Evolutionary conservation across 2,329 filamentous ascomycete genomes (phyloP).

Genomic region (Exophiala sp.): DNA sequence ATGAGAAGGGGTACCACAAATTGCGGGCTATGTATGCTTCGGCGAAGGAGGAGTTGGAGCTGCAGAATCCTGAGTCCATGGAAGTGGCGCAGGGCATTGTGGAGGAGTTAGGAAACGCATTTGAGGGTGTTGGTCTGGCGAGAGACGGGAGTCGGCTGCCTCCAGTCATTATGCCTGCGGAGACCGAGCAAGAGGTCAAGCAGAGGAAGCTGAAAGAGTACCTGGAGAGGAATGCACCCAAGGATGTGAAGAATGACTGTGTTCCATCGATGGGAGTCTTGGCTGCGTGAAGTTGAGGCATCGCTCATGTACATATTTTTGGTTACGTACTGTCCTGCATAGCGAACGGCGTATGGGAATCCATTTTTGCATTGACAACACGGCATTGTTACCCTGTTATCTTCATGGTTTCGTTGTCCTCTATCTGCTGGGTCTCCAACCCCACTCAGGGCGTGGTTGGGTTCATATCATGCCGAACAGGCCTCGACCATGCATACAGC

Average conservation of each 20-base stretch:
- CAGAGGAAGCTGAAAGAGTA: conserved; percentile 18
- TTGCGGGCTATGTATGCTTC: conserved; percentile 12
- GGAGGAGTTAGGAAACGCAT: conserved; percentile 18
- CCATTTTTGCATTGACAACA: background rate
- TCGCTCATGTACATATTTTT: background rate
- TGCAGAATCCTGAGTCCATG: conserved; percentile 15
- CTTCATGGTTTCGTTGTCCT: conserved; percentile 1
- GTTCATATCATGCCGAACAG: background rate
- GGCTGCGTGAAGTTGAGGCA: background rate
- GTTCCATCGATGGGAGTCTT: background rate
- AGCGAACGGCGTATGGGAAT: background rate
- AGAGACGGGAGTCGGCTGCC: conserved; percentile 13
- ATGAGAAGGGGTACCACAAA: conserved; percentile 9
- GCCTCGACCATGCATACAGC: background rate
- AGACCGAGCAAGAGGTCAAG: conserved; percentile 1
- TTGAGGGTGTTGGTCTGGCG: conserved; percentile 14
- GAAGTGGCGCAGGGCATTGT: conserved; percentile 18
- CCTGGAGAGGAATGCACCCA: conserved; percentile 7
- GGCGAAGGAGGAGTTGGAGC: conserved; percentile 13
- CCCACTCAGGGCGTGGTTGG: background rate
- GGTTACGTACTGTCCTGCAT: background rate
- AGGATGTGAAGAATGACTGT: background rate
- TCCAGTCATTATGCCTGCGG: background rate
- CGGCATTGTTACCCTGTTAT: background rate
- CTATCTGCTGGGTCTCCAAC: background rate